These are phyloP conservation scores for Cenchrus fungigraminus DNA, from an alignment of 176 grass and related monocot species.

Conservation along the genomic window DNA sequence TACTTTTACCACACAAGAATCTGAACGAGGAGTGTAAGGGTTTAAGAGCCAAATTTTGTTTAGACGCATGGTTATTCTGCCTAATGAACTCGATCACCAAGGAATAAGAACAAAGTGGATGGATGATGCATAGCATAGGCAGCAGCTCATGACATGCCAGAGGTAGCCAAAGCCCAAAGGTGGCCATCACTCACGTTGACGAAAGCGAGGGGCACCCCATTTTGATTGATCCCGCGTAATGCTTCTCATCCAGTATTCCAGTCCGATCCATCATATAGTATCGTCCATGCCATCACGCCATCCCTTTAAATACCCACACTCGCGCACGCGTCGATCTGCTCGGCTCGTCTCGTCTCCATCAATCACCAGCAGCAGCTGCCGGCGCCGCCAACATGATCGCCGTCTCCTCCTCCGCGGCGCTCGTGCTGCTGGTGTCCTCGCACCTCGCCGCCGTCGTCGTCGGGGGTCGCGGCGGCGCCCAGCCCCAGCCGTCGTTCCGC, in stretches of 20 bases:
- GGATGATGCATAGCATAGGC: too few species aligned
- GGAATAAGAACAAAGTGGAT: too few species aligned
- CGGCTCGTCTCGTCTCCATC: too few species aligned
- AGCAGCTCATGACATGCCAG: background rate
- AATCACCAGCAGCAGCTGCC: constrained; percentile 3
- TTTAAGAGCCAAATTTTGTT: background rate
- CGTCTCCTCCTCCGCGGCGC: background rate
- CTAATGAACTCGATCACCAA: background rate
- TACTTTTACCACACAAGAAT: background rate
- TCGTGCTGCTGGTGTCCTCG: background rate
- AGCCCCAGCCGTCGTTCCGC: background rate
- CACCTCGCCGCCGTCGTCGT: background rate
- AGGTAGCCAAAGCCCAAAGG: background rate
- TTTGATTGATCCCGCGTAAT: background rate
- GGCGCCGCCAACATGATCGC: background rate
- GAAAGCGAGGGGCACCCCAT: background rate
- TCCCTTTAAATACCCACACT: constrained; percentile 27
- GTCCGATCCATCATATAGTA: background rate
- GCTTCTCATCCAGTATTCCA: background rate
- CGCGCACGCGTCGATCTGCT: background rate
- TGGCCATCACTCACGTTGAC: constrained; percentile 9
- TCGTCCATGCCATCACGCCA: background rate
- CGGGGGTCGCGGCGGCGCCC: background rate
- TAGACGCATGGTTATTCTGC: background rate
- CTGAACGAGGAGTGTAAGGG: too few species aligned